Percentiles rank a stretch among this genome's conserved stretches.
Conservation (phyloP, 148 eudicot genomes). For the Heliamphora exappendiculata region DNA sequence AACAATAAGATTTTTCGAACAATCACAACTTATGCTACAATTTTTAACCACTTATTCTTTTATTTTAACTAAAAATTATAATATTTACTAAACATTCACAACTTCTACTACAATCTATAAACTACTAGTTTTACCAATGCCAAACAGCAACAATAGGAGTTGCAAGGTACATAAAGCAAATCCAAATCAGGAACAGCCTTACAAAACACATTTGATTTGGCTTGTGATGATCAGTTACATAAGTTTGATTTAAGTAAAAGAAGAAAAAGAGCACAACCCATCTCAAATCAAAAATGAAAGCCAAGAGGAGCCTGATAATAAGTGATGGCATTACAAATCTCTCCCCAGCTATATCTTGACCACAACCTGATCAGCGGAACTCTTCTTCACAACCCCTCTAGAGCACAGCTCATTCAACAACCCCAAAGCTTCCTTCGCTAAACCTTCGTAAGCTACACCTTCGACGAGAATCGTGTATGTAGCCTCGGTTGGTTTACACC, state of each 20-base stretch:
- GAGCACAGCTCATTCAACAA: conserved; percentile 39
- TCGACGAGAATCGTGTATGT: conserved; percentile 48
- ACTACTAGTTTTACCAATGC: too few relatives aligned
- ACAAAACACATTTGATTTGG: not conserved
- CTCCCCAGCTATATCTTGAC: conserved; percentile 27
- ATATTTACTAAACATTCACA: too few relatives aligned
- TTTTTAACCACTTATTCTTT: too few relatives aligned
- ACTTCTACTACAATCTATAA: too few relatives aligned
- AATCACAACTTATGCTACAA: too few relatives aligned
- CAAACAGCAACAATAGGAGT: not conserved
- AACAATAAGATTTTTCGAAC: too few relatives aligned
- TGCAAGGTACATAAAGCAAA: not conserved
- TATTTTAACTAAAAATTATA: too few relatives aligned
- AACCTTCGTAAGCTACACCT: conserved; percentile 57
- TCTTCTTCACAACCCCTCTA: conserved; percentile 47
- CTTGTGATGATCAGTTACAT: not conserved
- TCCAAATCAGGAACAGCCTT: not conserved
- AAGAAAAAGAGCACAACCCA: not conserved
- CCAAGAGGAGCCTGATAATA: not conserved
- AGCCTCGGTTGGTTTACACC: conserved; percentile 50
- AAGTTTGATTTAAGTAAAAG: not conserved
- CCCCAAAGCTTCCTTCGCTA: conserved; percentile 44
- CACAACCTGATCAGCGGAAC: conserved; percentile 46
- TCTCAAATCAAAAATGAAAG: not conserved
- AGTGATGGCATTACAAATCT: not conserved